Base-by-base conservation (phyloP, 139 green algal species). In the Coccomyxa sp. region DNA sequence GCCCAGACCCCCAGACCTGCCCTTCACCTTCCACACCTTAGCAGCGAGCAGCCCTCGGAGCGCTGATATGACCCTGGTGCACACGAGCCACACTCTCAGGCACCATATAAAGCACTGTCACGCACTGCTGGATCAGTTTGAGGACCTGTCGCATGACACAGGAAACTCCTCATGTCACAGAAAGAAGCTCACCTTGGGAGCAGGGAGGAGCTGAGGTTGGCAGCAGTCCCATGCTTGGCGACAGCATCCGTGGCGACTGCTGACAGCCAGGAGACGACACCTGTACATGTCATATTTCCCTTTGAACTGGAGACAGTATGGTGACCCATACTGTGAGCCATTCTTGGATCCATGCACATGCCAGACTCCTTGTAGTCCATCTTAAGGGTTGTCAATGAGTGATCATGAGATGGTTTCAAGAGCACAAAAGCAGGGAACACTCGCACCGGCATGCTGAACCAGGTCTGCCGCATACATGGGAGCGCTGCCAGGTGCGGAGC, bases 381-480 rank as follows among this genome's bases (percentile, higher is more conserved):
- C 18, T 71, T 71, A 4, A 21, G 18, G 18, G 63, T 71, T 11
- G 18, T 71, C 63, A 71, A 71, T 28, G 63, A 25, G 1, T 3
- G 21, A 71, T 71, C 4, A 21, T 15, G 9, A 21, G 10, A 71
- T 25, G 10, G 4, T 71, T 71, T 71, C 18, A 21, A 71, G 63
- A 28, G 63, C 63, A 21, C 7, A 71, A 14, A 3, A 28, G 63
- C 63, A 28, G 63, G 63, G 63, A 71, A 71, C n/a, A 25, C 4
- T 71, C 7, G 38, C 63, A 71, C 88, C 86, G 0, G 77, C 77
- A 25, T 81, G 57, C 13, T 84, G 28, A 1, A 67, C 77, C 77
- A 91, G 82, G 66, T 88, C 80, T 31, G 84, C 81, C 15, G 88
- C 86, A 15, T 82, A 79, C 0, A 67, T 71, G 0, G 86, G 88